Evolutionary conservation across 495 filamentous ascomycete genomes (phyloP), one percentile per base, ranked within the genome.

Genomic region (Cenococcum geophilum): DNA sequence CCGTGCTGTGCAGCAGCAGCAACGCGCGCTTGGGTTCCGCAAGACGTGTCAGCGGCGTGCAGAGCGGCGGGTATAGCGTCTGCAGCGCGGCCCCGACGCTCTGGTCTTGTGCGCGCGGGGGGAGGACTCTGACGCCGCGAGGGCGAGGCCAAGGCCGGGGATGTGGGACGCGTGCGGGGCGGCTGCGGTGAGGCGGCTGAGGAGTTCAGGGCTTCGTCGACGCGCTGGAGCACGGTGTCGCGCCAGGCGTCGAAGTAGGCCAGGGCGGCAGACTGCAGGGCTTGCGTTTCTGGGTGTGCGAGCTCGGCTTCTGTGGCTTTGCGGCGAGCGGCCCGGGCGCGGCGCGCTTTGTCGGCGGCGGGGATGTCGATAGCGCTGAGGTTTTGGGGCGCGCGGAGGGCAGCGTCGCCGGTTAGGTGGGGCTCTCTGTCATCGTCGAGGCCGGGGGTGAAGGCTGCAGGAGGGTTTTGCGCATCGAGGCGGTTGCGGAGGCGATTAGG

Each of bases 211-310:
- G 83, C 80, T 66, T 86, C 78, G 27, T 83, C 85, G 20, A 89
- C 78, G 2, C 86, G 78, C 27, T 81, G 71, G 27, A 88, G 73
- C 0, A 89, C 81, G 12, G 73, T 71, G 32, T 82, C 79, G 58
- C 82, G 74, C 86, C 86, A 89, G 37, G 82, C 78, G 56, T 88
- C 85, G 66, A 86, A 87, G 66, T 78, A 78, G 0, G 76, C 69
- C 36, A 89, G 70, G 1, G 73, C 73, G 51, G 32, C 77, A 67
- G 55, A 78, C 76, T 72, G 72, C 36, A 74, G 57, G 45, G 72
- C 71, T 59, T 68, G 71, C 32, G 70, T 61, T 18, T 71, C 67
- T n/a, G 61, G 62, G 0, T 58, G 50, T 14, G 64, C 65, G 16
- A 75, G 60, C 40, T 75, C 73, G 51, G 72, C 72, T 52, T 67